phyloP scores from a whole-genome alignment of 2,329 filamentous ascomycete genomes.

The Aspergillus ochraceus region DNA sequence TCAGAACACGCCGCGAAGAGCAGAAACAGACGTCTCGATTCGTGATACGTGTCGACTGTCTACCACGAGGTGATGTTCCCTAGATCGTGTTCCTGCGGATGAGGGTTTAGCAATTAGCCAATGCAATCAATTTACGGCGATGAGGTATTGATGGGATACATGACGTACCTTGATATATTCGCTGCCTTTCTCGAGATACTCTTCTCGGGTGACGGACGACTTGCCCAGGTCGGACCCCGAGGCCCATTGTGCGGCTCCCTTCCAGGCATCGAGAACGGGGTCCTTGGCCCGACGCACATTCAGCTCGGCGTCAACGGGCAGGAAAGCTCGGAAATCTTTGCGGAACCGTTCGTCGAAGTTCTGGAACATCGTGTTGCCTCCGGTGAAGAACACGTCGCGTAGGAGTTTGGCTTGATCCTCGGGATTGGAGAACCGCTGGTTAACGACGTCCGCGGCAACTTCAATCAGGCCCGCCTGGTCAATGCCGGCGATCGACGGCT shows the following conservation, averaged over 20 bases:
- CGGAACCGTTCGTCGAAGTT: constrained; percentile 82
- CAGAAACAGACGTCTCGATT: background rate
- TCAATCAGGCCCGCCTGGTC: constrained; percentile 94
- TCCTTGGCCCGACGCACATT: constrained; percentile 71
- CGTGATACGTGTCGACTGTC: background rate
- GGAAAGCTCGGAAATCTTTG: constrained; percentile 68
- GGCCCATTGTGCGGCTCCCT: constrained; percentile 85
- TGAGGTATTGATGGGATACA: background rate
- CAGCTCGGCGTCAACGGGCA: constrained; percentile 70
- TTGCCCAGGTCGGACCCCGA: constrained; percentile 56
- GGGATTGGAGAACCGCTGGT: constrained; percentile 67
- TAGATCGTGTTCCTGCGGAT: constrained; percentile 37
- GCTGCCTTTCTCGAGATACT: constrained; percentile 87
- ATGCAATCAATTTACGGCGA: background rate
- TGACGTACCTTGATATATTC: constrained; percentile 80
- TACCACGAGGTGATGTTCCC: constrained; percentile 37
- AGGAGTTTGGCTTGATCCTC: constrained; percentile 68
- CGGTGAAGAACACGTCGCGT: constrained; percentile 87
- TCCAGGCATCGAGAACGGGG: constrained; percentile 86
- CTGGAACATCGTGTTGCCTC: constrained; percentile 84
- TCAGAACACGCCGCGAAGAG: background rate
- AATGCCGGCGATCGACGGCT: constrained; percentile 84
- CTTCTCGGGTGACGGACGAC: constrained; percentile 72
- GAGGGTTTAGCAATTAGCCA: constrained; percentile 9
- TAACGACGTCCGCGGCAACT: constrained; percentile 86